phyloP scores from a whole-genome alignment of 805 yeast genomes.

The Tetrapisispora iriomotensis region DNA sequence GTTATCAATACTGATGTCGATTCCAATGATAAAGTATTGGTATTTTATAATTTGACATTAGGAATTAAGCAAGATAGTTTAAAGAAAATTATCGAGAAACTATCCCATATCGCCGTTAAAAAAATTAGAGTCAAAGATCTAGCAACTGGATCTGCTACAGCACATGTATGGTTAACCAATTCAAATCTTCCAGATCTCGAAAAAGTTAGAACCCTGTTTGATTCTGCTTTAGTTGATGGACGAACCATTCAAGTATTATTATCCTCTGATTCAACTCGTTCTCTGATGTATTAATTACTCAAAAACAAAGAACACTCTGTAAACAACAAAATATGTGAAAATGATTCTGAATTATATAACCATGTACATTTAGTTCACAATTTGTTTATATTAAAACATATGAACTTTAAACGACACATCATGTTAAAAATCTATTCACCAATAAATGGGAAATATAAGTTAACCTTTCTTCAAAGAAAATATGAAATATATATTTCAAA shows the following conservation, averaged over 20 bases:
- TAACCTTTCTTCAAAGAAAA: too few relatives aligned
- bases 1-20: constrained; percentile 16
- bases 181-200: constrained; percentile 21
- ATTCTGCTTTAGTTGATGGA: constrained; percentile 42
- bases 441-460: too few relatives aligned
- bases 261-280: constrained; percentile 13
- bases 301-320: neutral
- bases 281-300: constrained; percentile 2
- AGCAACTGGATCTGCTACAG: constrained; percentile 33
- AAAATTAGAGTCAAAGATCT: constrained; percentile 27
- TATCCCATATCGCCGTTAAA: constrained; percentile 13
- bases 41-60: constrained; percentile 18
- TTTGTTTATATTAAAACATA: too few relatives aligned
- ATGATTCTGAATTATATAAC: too few relatives aligned
- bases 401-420: too few relatives aligned
- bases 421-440: too few relatives aligned
- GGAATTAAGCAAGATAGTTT: constrained; percentile 22
- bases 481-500: too few relatives aligned
- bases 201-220: constrained; percentile 26
- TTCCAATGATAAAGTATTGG: constrained; percentile 10
- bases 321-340: too few relatives aligned
- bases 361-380: too few relatives aligned
- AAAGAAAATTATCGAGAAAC: constrained; percentile 15
- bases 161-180: constrained; percentile 29
- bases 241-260: constrained; percentile 31